Evolutionary conservation across 169 alveolate genomes (phyloP), one percentile per base, ranked within the genome.

Genomic region (Plasmodium malariae): DNA sequence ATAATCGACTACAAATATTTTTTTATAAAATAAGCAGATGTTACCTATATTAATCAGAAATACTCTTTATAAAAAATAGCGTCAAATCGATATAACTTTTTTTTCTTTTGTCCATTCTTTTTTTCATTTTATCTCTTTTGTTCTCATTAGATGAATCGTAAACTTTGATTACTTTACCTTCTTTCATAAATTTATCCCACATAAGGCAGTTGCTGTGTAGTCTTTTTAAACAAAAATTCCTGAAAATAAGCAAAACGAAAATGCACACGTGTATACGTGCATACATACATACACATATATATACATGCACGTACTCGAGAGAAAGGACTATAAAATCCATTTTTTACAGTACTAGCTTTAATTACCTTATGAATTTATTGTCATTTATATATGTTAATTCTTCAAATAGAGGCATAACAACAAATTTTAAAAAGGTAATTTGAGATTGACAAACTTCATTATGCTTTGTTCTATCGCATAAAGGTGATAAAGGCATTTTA

Each of bases 401-500:
- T 71, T 93, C 95, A 89, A 93, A 97, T 51, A 98, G 93, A 49
- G 99, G 99, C 78, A 94, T 85, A 65, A 96, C 97, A 43, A 98
- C 98, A 57, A 96, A 95, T 43, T 91, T 92, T 34, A 98, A 92
- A 92, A 98, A 98, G n/a, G 98, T 98, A n/a, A 96, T 95, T 90
- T 98, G 99, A 6, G 99, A 95, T 57, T 95, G 94, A 34, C 99
- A 96, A 7, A 98, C 96, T 70, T 95, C 97, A 71, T 94, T 96
- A 65, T 98, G 98, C 71, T 97, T 94, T 12, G 93, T 94, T 74
- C 99, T 94, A 83, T 98, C 99, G 94, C 99, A 98, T 55, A 98
- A 93, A 74, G 98, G 97, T 3, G 99, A 96, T 43, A 98, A 93
- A n/a, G 99, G 99, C 32, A 98, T 93, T 36, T 97, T 97, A 73